Evolutionary conservation across 2,329 filamentous ascomycete species (phyloP), one percentile per base, ranked within the genome.

Genomic region (Stagonosporopsis vannaccii): DNA sequence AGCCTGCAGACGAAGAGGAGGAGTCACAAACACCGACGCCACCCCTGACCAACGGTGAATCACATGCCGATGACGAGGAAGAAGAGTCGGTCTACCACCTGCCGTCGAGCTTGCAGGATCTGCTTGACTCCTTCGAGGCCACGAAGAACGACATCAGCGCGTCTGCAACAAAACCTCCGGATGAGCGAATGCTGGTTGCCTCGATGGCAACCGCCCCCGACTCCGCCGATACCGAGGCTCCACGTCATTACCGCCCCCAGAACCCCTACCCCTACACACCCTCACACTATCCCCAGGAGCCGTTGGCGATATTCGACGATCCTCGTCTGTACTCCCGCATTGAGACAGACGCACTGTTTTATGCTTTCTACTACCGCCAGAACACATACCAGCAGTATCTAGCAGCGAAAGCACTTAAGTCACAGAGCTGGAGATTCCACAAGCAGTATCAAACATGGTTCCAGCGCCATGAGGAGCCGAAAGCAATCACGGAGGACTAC

Each of bases 391-490:
- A 98, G 75, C 95, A 99, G 75, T 97, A 93, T 73, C 84, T 98
- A 56, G 92, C 95, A 1, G 95, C 95, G 13, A 97, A 96, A 78
- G 92, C 95, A n/a, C 81, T 99, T 48, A 99, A 99, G 80, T 91
- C 94, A 65, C 95, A 99, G 78, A 97, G 93, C 77, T 99, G 95
- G 95, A 86, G 95, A 53, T 99, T 99, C 76, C 95, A 99, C 80
- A 99, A 99, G 82, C 95, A 98, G 77, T 99, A 99, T 74, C 95
- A 78, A 77, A 99, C 95, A 1, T 99, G 95, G 95, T 99, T 99
- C 73, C 95, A 99, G 78, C 86, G 95, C 47, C 95, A 99, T 66
- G 95, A 99, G 74, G 95, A 99, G 80, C 95, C 95, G 17, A 99
- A 99, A 82, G 93, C 88, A 68, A 99, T 99, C 72, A 98, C 95